Base-by-base conservation (phyloP, 352 stramenopile species). In the Globisporangium nagaii region DNA sequence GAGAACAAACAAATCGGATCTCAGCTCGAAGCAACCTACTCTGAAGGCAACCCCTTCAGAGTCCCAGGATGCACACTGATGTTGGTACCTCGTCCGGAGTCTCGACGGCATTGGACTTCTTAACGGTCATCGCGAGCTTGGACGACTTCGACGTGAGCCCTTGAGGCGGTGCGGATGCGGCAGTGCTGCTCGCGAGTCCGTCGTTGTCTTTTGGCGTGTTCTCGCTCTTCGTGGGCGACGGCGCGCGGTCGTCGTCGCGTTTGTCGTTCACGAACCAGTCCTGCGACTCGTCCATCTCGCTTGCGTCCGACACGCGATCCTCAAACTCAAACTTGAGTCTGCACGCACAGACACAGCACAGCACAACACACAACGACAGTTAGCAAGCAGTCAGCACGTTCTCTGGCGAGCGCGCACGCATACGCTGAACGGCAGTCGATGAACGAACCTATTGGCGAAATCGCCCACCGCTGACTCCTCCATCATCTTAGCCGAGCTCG, bases 231-330 rank as follows among this genome's bases (percentile, higher is more conserved):
- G 68, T 65, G 0, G 62, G 64, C 5, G 51, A 63, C 11, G 65
- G 62, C 31, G 61, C 43, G 1, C 49, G 50, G 34, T 70, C 60
- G 7, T 71, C 46, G 19, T 70, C 69, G 12, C 48, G 65, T 39
- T 77, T 70, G 46, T 92, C 81, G 59, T 92, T 90, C 28, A 90
- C 81, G 45, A 91, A 91, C 81, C 81, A 91, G 52, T 91, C 79
- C 66, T 91, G 75, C 11, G 67, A 83, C 27, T 80, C 80, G 28
- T 84, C 68, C 11, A 58, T 53, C 37, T 85, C 76, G 49, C 77
- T 84, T 32, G 61, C 66, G 25, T 80, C 60, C 0, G 77, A 85
- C 9, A 62, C 60, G n/a, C 53, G 62, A 22, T 87, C 76, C 50
- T 91, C 79, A 40, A 91, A 91, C 56, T 91, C 75, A 12, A 75